These are phyloP conservation scores for Ustilago xerochloae DNA, from an alignment of 1,284 basidiomycete genomes.

Conservation along the genomic window DNA sequence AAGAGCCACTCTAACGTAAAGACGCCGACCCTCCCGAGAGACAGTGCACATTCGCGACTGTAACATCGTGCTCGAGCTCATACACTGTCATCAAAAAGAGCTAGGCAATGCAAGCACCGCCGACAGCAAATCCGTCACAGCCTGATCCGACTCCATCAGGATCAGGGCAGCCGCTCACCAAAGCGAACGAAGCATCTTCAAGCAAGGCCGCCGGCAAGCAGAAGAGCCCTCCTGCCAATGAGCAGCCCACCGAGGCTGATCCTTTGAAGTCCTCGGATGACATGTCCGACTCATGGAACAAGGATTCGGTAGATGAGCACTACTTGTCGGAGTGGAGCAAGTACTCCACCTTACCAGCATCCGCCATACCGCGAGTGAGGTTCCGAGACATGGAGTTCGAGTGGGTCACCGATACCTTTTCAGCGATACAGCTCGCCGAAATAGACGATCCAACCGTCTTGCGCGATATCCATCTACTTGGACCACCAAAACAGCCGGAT, in stretches of 20 bases:
- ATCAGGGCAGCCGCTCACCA: too few relatives aligned
- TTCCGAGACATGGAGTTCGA: slow-evolving; percentile 2
- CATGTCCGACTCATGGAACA: neutral
- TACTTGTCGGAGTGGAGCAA: neutral
- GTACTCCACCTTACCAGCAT: neutral
- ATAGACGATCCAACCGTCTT: slow-evolving; percentile 16
- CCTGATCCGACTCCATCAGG: neutral
- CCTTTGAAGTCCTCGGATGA: neutral
- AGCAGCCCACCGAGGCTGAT: slow-evolving; percentile 5
- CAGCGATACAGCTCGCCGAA: neutral
- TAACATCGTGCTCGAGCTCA: too few relatives aligned
- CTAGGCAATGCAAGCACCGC: too few relatives aligned
- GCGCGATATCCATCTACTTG: slow-evolving; percentile 8
- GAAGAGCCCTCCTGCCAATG: neutral
- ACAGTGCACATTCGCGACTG: too few relatives aligned
- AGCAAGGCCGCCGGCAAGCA: neutral
- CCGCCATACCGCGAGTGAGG: neutral
- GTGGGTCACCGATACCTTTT: neutral
- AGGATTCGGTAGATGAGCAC: neutral
- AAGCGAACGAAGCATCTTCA: neutral
- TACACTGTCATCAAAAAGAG: too few relatives aligned
- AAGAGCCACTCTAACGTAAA: too few relatives aligned
- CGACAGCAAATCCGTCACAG: too few relatives aligned
- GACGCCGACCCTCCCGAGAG: too few relatives aligned
- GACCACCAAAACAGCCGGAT: slow-evolving; percentile 13